These are phyloP conservation scores for Neopestalotiopsis sp. DNA, from an alignment of 2,329 filamentous ascomycete species.

Conservation along the genomic window DNA sequence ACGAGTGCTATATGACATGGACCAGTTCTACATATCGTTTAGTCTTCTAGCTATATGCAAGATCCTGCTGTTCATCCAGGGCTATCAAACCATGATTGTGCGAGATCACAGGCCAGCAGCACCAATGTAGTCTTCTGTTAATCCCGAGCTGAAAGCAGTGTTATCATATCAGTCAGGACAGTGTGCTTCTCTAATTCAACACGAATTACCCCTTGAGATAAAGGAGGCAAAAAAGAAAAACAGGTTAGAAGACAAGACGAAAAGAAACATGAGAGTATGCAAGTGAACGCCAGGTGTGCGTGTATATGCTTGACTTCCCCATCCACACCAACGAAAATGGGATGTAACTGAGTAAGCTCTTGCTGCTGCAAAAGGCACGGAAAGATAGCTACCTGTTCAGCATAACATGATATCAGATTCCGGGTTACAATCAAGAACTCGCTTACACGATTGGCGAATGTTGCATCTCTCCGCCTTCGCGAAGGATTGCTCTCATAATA, in stretches of 20 bases:
- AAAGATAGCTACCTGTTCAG: background rate
- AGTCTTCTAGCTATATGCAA: background rate
- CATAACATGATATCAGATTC: background rate
- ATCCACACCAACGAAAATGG: background rate
- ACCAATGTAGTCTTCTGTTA: background rate
- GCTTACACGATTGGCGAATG: background rate
- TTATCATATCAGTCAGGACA: background rate
- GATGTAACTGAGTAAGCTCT: background rate
- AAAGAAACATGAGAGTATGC: background rate
- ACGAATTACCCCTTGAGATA: background rate
- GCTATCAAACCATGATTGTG: background rate
- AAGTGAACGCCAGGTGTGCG: background rate
- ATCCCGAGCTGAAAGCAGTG: background rate
- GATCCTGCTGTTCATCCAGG: background rate
- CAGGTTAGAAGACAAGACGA: background rate
- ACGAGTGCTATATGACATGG: background rate
- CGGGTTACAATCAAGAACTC: background rate
- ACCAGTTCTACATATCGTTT: background rate
- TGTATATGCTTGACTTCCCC: background rate
- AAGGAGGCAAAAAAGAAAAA: background rate
- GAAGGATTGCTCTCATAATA: background rate
- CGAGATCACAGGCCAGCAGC: background rate
- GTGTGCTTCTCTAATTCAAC: background rate
- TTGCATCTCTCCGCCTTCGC: background rate
- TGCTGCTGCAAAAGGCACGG: background rate